Base-by-base conservation (phyloP, 2,329 filamentous ascomycete genomes). In the Nannizziopsis barbatae region DNA sequence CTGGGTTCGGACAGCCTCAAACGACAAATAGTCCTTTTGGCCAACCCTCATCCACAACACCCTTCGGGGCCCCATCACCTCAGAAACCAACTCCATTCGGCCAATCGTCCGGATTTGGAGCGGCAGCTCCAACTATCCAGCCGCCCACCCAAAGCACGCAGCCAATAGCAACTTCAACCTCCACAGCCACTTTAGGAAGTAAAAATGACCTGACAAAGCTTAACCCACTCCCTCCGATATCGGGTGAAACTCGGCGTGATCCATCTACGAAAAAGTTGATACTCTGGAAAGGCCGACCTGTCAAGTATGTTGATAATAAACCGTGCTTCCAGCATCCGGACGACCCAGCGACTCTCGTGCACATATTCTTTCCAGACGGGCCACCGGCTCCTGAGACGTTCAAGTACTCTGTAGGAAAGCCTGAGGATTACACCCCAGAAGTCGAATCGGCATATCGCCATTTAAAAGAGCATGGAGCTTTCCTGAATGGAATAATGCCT, bases 361-460 rank as follows among this genome's bases (percentile, higher is more conserved):
- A 76, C 55, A 81, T 90, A 42, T 85, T 83, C 75, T 88, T 85
- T 60, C 83, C 84, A 0, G 70, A 81, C 40, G 86, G 85, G 0
- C 74, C 82, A 17, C 84, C 83, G 1, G 63, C 62, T 17, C 58
- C 59, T 5, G 66, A 66, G 42, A 71, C 68, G 41, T 62, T 70
- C 32, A 70, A 58, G 42, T 66, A 69, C 49, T 61, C 64, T 5
- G 80, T 79, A 52, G 77, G 76, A 45, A 74, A 74, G 53, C 57
- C 63, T 0, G 61, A 65, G 27, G 63, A 79, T 1, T 75, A 73
- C 50, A 74, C 77, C 15, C 69, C 71, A 0, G 66, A 68, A 52
- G 58, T 79, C 35, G 77, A 77, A 58, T 72, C 71, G 33, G 74
- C 78, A 40, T 94, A 89, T 68, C 69, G 71, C 50, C 71, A 75